Evolutionary conservation across 768 basidiomycete genomes (phyloP).

Genomic region (Lactarius quietus): DNA sequence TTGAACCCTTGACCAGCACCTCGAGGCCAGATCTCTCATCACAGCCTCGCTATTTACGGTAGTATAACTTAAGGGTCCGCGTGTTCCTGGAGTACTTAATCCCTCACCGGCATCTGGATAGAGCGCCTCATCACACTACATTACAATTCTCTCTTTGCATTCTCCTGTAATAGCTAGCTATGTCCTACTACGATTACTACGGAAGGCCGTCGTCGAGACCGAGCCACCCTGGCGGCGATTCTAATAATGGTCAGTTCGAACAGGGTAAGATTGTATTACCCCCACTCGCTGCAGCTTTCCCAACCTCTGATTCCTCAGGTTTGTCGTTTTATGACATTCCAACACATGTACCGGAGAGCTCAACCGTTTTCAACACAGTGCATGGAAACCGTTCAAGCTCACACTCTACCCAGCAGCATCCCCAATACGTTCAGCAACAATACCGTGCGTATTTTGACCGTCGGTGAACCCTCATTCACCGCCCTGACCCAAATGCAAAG

Average conservation of each 20-base stretch:
- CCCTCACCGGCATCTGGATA: background rate
- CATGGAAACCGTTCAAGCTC: constrained; percentile 10
- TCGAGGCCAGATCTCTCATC: constrained; percentile 15
- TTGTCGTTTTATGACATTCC: constrained; percentile 20
- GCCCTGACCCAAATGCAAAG: constrained; percentile 12
- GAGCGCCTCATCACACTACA: constrained; percentile 19
- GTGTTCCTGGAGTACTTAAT: constrained; percentile 20
- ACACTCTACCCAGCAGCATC: constrained; percentile 21
- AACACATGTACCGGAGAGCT: constrained; percentile 18
- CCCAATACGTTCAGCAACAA: constrained; percentile 9
- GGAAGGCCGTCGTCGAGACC: constrained; percentile 19
- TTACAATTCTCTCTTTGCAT: constrained; percentile 23
- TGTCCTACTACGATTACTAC: constrained; percentile 25
- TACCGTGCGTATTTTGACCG: constrained; percentile 18
- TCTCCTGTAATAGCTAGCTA: constrained; percentile 27
- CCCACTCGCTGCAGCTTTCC: constrained; percentile 26
- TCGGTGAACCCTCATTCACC: background rate
- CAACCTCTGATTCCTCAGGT: constrained; percentile 25
- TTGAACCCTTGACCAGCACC: constrained; percentile 15
- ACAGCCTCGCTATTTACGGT: background rate
- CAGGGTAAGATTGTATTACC: constrained; percentile 28
- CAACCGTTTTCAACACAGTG: constrained; percentile 21
- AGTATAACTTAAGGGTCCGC: background rate
- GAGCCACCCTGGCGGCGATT: constrained; percentile 15
- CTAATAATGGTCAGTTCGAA: constrained; percentile 26